Base-by-base conservation (phyloP, 179 eudicot species). In the Nepenthes alata region DNA sequence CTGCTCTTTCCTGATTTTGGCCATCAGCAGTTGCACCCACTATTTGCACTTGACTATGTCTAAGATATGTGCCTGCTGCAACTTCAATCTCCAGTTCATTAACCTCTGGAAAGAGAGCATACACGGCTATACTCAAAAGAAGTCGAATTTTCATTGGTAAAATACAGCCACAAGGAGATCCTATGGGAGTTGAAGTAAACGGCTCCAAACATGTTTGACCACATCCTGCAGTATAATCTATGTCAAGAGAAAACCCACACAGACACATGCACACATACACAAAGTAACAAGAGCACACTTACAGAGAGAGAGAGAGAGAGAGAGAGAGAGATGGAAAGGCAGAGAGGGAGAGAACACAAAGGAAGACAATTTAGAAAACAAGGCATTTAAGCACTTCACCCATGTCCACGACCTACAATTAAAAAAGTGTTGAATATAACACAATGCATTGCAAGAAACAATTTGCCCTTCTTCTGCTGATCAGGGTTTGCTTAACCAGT, bases 141-240 rank as follows among this genome's bases (percentile, higher is more conserved):
- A 93, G 87, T 74, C 77, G 79, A 58, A 93, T 77, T 83, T 75
- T 86, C 93, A 93, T 89, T 6, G 97, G 97, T 51, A 85, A 66
- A 56, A 93, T 95, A 83, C 98, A 93, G 57, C 85, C 88, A 64
- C 98, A 93, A 49, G 95, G 95, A 49, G 97, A 78, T 66, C 84
- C 85, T 73, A 80, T 61, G 50, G 91, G 90, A 60, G 87, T 77
- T 37, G 90, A 61, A 48, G 96, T 75, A 49, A 83, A 79, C 15
- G 98, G 98, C 67, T 93, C 98, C 72, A 63, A 63, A 77, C 98
- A 93, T 54, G 75, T 83, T 74, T 85, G 95, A 60, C 78, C 90
- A 73, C 98, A 93, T 64, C 84, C 98, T 93, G 45, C 45, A 41
- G 45, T 4, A 53, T 39, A 61, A 59, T 35, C 53, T 14, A 39